Base-by-base conservation (phyloP, 495 filamentous ascomycete species). In the Aspergillus bridgeri region DNA sequence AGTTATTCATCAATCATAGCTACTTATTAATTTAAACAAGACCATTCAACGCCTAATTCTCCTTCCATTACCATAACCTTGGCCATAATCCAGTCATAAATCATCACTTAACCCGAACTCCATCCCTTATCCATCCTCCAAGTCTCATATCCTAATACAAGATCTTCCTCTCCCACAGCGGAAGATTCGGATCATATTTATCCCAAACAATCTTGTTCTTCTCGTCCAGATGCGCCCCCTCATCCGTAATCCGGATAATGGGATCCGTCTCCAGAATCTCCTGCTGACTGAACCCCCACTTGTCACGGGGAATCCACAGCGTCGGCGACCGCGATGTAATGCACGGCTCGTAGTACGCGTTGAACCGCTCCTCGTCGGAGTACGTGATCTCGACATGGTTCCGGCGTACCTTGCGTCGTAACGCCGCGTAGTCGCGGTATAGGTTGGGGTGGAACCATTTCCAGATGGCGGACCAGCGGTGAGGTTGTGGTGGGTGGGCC, bases 401-500 rank as follows among this genome's bases (percentile, higher is more conserved):
- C 22, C 80, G 80, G 4, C 90, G 89, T 13, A 92, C 83, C 45
- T 91, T 81, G 15, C 81, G 79, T 18, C 90, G 84, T 47, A 92
- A 80, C 20, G 81, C 76, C 2, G 78, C 73, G 61, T 91, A 93
- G 65, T 89, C 85, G 33, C 81, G 73, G 70, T 91, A 87, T 19
- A 86, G 74, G 76, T 92, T 87, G 0, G 91, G 91, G 61, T 87
- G 85, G 61, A 96, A 79, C 77, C 87, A 94, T 64, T 86, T 87
- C 58, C 77, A 69, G 46, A 92, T 71, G 5, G 75, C 62, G 20
- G 63, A 44, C 60, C 60, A 66, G 25, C 27, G 45, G 46, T 42
- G 33, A 7, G 9, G 17, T 44, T 3, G 13, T 47, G 33, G 42
- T 20, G 19, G 17, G 33, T 22, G 43, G 22, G 20, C 21, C 5